Percentiles rank a stretch among this genome's conserved stretches.
Conservation (phyloP, 2,329 filamentous ascomycete species). For the Magnaporthiopsis incrustans region DNA sequence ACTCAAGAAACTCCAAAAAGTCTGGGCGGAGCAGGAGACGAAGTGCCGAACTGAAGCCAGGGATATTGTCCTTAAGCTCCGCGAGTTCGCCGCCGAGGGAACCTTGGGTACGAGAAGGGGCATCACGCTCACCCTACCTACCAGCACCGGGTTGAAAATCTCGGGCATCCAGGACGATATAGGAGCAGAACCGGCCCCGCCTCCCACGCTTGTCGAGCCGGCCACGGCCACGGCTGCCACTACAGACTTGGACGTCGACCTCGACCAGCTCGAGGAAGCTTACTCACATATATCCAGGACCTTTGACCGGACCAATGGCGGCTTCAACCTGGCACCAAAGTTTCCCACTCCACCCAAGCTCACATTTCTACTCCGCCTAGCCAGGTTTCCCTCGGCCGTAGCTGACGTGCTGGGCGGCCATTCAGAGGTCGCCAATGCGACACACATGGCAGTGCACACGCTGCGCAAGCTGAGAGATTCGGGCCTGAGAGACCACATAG, state of each 20-base stretch:
- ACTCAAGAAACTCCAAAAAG: constrained; percentile 63
- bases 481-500: constrained; percentile 48
- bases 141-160: constrained; percentile 7
- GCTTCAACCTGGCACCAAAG: constrained; percentile 77
- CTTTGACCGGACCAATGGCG: constrained; percentile 72
- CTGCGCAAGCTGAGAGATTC: constrained; percentile 62
- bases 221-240: constrained; percentile 14
- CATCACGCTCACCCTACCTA: constrained; percentile 18
- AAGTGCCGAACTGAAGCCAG: constrained; percentile 76
- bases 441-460: constrained; percentile 72
- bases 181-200: constrained; percentile 2
- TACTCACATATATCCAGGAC: constrained; percentile 70
- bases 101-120: constrained; percentile 43
- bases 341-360: constrained; percentile 85
- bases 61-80: constrained; percentile 71
- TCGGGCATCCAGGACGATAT: background rate
- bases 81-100: constrained; percentile 83
- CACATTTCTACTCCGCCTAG: constrained; percentile 69
- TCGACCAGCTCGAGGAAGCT: constrained; percentile 88
- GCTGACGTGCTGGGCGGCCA: constrained; percentile 84
- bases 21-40: constrained; percentile 79
- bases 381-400: constrained; percentile 63
- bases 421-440: constrained; percentile 61
- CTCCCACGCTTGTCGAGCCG: background rate
- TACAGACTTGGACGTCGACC: constrained; percentile 62